Base-by-base conservation (phyloP, 179 eudicot genomes). In the Sideroxylon spinosum region DNA sequence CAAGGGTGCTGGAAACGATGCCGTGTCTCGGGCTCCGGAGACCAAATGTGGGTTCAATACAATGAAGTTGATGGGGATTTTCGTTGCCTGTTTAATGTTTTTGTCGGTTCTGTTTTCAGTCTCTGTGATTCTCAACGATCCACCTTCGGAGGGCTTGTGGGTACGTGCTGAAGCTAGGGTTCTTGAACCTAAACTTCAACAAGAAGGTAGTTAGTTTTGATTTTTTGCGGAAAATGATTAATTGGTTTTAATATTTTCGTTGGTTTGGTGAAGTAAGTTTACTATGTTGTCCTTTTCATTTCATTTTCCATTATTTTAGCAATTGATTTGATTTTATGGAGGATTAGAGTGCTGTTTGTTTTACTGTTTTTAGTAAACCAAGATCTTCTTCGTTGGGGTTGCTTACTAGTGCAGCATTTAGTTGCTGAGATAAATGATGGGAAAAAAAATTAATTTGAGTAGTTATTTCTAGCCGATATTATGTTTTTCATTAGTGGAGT, bases 81-180 rank as follows among this genome's bases (percentile, higher is more conserved):
- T 91, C 20, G 86, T 91, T 56, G 86, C 88, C 62, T 78, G 84
- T 63, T 85, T 93, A 61, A 88, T 93, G 80, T 78, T 81, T 64
- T 77, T 90, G 17, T 88, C 97, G 62, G 86, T 86, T 79, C 79
- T 91, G 78, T 86, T 88, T 62, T 82, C 91, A 11, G 56, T 93
- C 12, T 86, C 88, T 4, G 76, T 85, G 64, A 68, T 93, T 56
- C 71, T 86, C 22, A 86, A 84, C 8, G 89, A 82, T 66, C 86
- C 87, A 14, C 78, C 81, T 12, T 64, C 82, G 26, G 86, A 90
- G 63, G 68, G 84, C 8, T 49, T 86, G 3, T 89, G 91, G 79
- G 81, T 86, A 12, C 84, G 86, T 75, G 92, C 90, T 66, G 89
- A 89, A 28, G 91, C 97, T 78, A 86, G 93, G 88, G 87, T 89